phyloP scores from a whole-genome alignment of 805 yeast genomes.

The Lipomyces sp. region DNA sequence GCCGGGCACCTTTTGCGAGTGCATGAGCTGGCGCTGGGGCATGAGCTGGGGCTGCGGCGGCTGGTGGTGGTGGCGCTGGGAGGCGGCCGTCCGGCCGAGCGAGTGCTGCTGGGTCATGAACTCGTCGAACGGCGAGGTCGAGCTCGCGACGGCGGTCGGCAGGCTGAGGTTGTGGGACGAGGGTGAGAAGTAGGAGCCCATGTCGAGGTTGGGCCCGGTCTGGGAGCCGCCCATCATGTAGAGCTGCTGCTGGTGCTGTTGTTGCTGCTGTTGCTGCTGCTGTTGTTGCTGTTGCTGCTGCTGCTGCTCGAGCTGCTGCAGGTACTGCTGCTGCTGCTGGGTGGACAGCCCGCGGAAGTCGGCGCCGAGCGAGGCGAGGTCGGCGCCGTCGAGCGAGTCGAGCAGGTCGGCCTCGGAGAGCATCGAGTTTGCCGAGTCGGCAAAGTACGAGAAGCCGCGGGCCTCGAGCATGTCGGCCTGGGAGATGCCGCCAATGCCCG shows the following conservation, averaged over 20 bases:
- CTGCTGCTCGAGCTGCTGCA: background rate
- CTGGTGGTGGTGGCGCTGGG: slow-evolving; percentile 15
- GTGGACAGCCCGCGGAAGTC: background rate
- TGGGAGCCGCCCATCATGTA: background rate
- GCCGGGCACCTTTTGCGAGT: too few species aligned
- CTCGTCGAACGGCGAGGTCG: slow-evolving; percentile 36
- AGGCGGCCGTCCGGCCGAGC: too few species aligned
- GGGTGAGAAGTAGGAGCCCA: slow-evolving; percentile 26
- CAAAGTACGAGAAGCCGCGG: slow-evolving; percentile 22
- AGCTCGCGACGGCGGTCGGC: slow-evolving; percentile 33
- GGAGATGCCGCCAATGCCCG: too few species aligned
- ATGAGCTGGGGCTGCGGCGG: slow-evolving; percentile 11
- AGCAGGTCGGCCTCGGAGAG: slow-evolving; percentile 27
- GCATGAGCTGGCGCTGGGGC: too few species aligned
- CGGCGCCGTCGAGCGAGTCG: slow-evolving; percentile 4
- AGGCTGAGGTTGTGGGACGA: slow-evolving; percentile 7
- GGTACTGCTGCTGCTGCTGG: background rate
- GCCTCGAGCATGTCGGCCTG: slow-evolving; percentile 15
- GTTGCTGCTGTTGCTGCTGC: slow-evolving; percentile 3
- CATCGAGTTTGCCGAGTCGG: slow-evolving; percentile 24
- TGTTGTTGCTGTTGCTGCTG: background rate
- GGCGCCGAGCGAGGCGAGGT: background rate
- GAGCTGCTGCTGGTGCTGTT: background rate
- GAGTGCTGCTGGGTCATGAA: slow-evolving; percentile 25
- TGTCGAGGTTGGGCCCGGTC: background rate